phyloP scores from a whole-genome alignment of 306 rosid species.

The Ormosia semicastrata region DNA sequence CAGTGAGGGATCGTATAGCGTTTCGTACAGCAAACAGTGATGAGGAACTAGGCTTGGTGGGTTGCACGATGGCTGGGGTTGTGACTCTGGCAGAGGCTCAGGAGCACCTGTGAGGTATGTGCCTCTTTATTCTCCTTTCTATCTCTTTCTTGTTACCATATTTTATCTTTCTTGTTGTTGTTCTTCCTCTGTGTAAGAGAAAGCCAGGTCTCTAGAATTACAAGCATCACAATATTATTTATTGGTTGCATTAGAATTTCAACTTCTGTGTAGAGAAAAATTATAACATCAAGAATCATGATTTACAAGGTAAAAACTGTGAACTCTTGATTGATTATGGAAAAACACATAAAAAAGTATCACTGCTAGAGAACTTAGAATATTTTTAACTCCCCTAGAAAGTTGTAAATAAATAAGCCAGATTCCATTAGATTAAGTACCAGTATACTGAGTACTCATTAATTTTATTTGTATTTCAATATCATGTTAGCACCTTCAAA shows the following conservation, averaged over 20 bases:
- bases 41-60: no score
- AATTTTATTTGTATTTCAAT: constrained; percentile 5
- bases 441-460: neutral
- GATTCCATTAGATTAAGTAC: constrained; percentile 24
- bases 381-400: neutral
- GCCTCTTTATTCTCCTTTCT: no score
- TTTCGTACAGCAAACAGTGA: no score
- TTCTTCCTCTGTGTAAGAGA: no score
- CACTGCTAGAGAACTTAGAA: neutral
- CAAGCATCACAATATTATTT: constrained; percentile 11
- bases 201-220: no score
- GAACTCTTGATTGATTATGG: neutral
- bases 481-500: constrained; percentile 16
- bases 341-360: constrained; percentile 1
- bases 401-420: constrained; percentile 5
- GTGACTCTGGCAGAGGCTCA: no score
- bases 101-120: no score
- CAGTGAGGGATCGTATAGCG: no score
- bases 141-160: no score
- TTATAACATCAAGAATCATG: neutral
- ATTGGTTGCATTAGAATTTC: neutral
- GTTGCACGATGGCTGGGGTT: no score
- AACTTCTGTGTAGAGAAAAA: neutral
- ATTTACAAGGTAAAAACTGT: constrained; percentile 3
- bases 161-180: no score